Percentiles rank a stretch among this genome's conserved stretches.
Conservation (phyloP, 495 filamentous ascomycete genomes). For the Penicillium canariense region DNA sequence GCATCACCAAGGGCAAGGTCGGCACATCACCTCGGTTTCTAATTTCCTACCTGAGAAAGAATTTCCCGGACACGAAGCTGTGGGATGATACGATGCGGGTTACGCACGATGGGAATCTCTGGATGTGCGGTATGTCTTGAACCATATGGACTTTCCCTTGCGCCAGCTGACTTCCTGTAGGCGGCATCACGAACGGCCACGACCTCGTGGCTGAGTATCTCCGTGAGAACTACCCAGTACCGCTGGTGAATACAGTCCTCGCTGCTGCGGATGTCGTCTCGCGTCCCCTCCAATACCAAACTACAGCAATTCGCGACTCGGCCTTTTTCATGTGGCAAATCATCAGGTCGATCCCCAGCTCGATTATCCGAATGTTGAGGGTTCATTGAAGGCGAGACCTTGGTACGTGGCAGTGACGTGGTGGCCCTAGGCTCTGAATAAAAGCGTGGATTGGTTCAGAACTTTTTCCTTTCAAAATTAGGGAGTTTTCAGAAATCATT, state of each 20-base stretch:
- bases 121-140: constrained; percentile 54
- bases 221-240: constrained; percentile 44
- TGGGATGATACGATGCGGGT: constrained; percentile 49
- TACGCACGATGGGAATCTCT: constrained; percentile 57
- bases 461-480: too few species aligned
- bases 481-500: too few species aligned
- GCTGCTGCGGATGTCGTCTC: constrained; percentile 51
- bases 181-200: constrained; percentile 62
- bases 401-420: too few species aligned
- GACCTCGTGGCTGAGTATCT: constrained; percentile 58
- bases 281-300: constrained; percentile 42
- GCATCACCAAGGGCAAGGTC: constrained; percentile 46
- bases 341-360: constrained; percentile 14
- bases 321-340: constrained; percentile 19
- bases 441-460: too few species aligned
- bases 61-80: constrained; percentile 41
- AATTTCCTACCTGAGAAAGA: constrained; percentile 39
- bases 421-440: too few species aligned
- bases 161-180: constrained; percentile 24
- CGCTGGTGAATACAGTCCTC: constrained; percentile 48
- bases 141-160: not conserved
- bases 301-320: constrained; percentile 5
- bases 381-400: not conserved
- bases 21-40: constrained; percentile 53
- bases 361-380: constrained; percentile 5